Percentiles rank a stretch among this genome's conserved stretches.
Evolutionary conservation across 1,284 basidiomycete genomes (phyloP).

Genomic region (Pascua sp.): DNA sequence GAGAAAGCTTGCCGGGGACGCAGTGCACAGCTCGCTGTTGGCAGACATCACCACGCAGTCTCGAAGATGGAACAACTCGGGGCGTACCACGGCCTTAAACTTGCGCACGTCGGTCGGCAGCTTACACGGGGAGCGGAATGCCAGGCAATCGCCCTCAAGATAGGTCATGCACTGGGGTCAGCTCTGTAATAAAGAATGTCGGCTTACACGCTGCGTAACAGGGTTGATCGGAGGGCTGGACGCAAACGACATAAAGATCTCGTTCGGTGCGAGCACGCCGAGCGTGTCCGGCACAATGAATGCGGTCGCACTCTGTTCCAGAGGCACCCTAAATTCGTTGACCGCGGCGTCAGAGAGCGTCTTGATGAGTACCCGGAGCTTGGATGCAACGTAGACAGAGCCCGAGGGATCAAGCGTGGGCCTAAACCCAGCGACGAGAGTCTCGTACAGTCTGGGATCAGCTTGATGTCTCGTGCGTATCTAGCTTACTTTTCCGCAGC

Average conservation of each 20-base stretch:
- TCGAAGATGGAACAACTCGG: constrained; percentile 33
- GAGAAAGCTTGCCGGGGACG: constrained; percentile 37
- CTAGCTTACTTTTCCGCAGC: constrained; percentile 29
- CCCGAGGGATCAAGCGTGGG: constrained; percentile 1
- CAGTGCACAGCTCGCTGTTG: constrained; percentile 21
- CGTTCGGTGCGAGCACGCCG: constrained; percentile 31
- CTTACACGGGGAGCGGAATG: constrained; percentile 38
- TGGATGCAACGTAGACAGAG: constrained; percentile 17
- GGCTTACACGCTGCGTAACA: constrained; percentile 12
- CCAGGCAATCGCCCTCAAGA: constrained; percentile 30
- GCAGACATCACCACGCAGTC: constrained; percentile 42
- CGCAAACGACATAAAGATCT: constrained; percentile 33
- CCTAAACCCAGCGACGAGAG: constrained; percentile 22
- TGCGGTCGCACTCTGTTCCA: constrained; percentile 30
- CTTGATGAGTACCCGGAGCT: constrained; percentile 28
- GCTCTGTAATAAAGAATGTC: background rate
- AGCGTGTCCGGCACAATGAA: constrained; percentile 40
- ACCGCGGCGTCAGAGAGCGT: constrained; percentile 17
- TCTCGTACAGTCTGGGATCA: constrained; percentile 8
- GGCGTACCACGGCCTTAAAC: constrained; percentile 31
- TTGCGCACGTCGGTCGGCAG: constrained; percentile 38
- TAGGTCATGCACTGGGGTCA: constrained; percentile 17
- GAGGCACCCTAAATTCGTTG: constrained; percentile 25
- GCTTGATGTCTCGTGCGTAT: background rate
- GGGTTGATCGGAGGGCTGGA: constrained; percentile 21